These are phyloP conservation scores for Talaromyces pinophilus DNA, from an alignment of 2,329 filamentous ascomycete genomes.

Conservation along the genomic window DNA sequence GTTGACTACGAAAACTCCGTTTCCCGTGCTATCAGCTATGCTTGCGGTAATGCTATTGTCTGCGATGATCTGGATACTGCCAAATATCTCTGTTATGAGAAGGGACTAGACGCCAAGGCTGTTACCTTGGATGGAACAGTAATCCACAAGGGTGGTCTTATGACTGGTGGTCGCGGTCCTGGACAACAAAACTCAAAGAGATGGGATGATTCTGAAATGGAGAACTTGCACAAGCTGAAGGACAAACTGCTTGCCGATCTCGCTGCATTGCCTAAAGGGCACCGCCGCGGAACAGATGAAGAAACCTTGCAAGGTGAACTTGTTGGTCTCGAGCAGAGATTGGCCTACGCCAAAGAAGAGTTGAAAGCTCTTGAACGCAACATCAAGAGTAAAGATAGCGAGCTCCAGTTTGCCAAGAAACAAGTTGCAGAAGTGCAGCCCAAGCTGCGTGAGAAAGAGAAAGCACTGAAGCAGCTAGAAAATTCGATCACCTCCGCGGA, in stretches of 20 bases:
- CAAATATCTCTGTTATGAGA: constrained; percentile 84
- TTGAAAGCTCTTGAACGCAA: constrained; percentile 78
- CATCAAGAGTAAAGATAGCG: constrained; percentile 77
- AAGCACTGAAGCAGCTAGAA: constrained; percentile 65
- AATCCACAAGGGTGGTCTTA: constrained; percentile 93
- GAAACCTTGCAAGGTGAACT: constrained; percentile 80
- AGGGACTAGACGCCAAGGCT: constrained; percentile 84
- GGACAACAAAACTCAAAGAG: constrained; percentile 74
- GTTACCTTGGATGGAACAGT: constrained; percentile 94
- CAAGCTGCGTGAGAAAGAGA: constrained; percentile 72
- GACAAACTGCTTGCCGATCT: constrained; percentile 77
- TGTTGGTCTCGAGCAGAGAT: constrained; percentile 73
- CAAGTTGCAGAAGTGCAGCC: constrained; percentile 76
- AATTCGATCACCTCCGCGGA: constrained; percentile 58
- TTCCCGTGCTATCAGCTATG: constrained; percentile 90
- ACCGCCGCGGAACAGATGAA: constrained; percentile 74
- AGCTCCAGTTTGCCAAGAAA: constrained; percentile 70
- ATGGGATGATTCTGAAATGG: constrained; percentile 88
- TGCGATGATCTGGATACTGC: constrained; percentile 86
- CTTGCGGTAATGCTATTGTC: constrained; percentile 91
- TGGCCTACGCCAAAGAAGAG: constrained; percentile 72
- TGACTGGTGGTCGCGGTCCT: constrained; percentile 89
- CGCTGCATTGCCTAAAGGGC: constrained; percentile 73
- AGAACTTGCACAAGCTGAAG: constrained; percentile 75
- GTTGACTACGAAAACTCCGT: constrained; percentile 89